These are phyloP conservation scores for Quercus phellos DNA, from an alignment of 331 rosid species.

Conservation along the genomic window DNA sequence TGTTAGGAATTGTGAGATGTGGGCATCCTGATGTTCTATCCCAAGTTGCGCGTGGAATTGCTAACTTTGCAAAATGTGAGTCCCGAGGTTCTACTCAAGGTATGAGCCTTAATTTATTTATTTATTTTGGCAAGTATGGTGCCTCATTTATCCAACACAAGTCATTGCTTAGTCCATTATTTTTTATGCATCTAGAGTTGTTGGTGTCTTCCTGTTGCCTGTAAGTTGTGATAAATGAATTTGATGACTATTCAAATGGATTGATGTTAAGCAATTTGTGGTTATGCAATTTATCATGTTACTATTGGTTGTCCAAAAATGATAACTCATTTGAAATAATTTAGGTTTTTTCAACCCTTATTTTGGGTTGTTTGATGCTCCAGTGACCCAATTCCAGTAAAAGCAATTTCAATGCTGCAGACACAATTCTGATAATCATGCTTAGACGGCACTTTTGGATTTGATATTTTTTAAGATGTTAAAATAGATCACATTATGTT, in stretches of 20 bases:
- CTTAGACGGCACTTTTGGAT: background rate
- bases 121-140: background rate
- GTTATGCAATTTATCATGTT: background rate
- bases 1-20: constrained; percentile 91
- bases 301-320: background rate
- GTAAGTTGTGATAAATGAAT: background rate
- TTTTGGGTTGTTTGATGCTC: background rate
- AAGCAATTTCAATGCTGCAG: background rate
- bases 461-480: background rate
- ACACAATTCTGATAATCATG: background rate
- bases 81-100: constrained; percentile 88
- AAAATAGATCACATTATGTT: background rate
- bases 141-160: background rate
- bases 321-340: background rate
- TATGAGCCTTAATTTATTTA: constrained; percentile 15
- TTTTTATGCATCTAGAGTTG: background rate
- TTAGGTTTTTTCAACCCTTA: background rate
- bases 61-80: constrained; percentile 96
- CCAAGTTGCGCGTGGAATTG: constrained; percentile 96
- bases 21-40: constrained; percentile 96
- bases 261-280: background rate
- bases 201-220: background rate
- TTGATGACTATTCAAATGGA: background rate
- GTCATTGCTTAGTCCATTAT: background rate
- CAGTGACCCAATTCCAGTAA: background rate